Conservation (phyloP, 768 basidiomycete genomes). For the Pleurotus ostreatus region DNA sequence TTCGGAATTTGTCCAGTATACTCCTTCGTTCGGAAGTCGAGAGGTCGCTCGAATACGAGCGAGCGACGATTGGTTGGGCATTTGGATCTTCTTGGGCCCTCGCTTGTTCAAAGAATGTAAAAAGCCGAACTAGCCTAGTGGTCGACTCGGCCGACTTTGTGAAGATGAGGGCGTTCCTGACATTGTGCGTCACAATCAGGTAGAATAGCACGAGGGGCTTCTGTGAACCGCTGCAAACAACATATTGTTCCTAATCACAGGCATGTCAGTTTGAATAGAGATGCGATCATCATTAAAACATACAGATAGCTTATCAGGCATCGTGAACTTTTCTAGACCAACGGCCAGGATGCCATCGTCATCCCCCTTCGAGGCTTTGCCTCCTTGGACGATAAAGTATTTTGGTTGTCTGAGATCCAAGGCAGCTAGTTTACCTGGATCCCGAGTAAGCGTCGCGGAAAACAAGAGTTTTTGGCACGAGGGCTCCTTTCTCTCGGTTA, state of each 20-base stretch:
- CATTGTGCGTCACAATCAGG: conserved; percentile 59
- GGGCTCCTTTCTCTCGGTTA: conserved; percentile 51
- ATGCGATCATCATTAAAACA: conserved; percentile 16
- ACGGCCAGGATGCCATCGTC: conserved; percentile 41
- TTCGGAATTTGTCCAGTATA: conserved; percentile 78
- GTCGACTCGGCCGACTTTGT: conserved; percentile 97
- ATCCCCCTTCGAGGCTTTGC: conserved; percentile 27
- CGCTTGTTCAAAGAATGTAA: conserved; percentile 75
- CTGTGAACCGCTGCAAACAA: conserved; percentile 69
- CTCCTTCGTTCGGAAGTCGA: conserved; percentile 64
- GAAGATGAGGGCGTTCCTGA: conserved; percentile 82
- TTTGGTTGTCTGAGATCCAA: conserved; percentile 75
- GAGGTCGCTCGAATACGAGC: conserved; percentile 87
- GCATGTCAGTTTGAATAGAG: background rate
- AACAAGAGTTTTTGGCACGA: conserved; percentile 95
- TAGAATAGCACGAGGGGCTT: conserved; percentile 92
- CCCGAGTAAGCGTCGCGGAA: conserved; percentile 91
- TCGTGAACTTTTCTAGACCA: conserved; percentile 72
- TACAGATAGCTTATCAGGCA: conserved; percentile 77
- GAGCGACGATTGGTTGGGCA: conserved; percentile 25
- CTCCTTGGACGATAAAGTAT: conserved; percentile 81
- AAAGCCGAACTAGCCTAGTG: conserved; percentile 70
- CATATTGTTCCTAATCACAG: conserved; percentile 74
- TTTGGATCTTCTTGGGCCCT: conserved; percentile 13
- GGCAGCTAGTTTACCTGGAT: conserved; percentile 89